phyloP scores from a whole-genome alignment of 1,284 basidiomycete genomes.

The Cryptococcus depauperatus region DNA sequence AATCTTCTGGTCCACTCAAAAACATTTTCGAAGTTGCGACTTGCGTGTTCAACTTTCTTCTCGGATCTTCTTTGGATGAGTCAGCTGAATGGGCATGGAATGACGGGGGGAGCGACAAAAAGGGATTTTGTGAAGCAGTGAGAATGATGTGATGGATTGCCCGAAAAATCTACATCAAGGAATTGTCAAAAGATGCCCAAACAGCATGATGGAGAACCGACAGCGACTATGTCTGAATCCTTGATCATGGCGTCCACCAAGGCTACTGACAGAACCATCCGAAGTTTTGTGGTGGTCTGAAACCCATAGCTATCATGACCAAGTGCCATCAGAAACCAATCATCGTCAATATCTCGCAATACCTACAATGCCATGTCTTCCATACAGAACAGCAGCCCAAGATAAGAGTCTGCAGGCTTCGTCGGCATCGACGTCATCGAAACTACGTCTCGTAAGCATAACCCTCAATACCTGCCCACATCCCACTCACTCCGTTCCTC shows the following conservation, averaged over 20 bases:
- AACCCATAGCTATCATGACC: slow-evolving; percentile 38
- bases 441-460: slow-evolving; percentile 19
- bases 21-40: slow-evolving; percentile 29
- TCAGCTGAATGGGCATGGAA: slow-evolving; percentile 21
- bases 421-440: slow-evolving; percentile 37
- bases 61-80: slow-evolving; percentile 3
- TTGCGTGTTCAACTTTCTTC: slow-evolving; percentile 7
- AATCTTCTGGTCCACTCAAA: slow-evolving; percentile 29
- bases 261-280: slow-evolving; percentile 42
- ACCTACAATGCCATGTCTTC: slow-evolving; percentile 46
- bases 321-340: background rate
- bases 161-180: slow-evolving; percentile 31
- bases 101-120: slow-evolving; percentile 28
- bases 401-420: slow-evolving; percentile 40
- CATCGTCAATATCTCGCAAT: too few species aligned
- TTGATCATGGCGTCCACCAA: slow-evolving; percentile 45
- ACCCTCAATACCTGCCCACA: too few species aligned
- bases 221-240: slow-evolving; percentile 43
- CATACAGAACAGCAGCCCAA: slow-evolving; percentile 46
- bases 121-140: slow-evolving; percentile 35
- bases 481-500: slow-evolving; percentile 42
- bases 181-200: background rate
- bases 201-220: too few species aligned
- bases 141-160: slow-evolving; percentile 42
- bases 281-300: slow-evolving; percentile 39